Base-by-base conservation (phyloP, 169 alveolate species). In the Eimeria maxima region DNA sequence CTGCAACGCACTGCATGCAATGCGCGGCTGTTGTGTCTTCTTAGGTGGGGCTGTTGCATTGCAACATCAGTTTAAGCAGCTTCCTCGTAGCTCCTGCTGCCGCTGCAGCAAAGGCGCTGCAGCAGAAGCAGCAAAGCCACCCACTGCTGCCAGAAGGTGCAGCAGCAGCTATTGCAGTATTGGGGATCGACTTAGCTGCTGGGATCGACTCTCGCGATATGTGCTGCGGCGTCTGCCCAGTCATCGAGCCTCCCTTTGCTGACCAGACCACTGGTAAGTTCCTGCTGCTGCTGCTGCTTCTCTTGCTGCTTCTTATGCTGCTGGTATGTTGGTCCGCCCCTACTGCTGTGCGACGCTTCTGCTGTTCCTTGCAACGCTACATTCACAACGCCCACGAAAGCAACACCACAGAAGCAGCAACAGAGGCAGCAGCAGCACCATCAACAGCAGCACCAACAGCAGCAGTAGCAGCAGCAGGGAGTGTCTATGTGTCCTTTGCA, bases 101-200 rank as follows among this genome's bases (percentile, higher is more conserved):
- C 6, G 89, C 89, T 55, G 65, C 89, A 47, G 89, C 89, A 78
- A 65, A n/a, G 4, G 69, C 60, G 45, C 65, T 8, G 60, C 89
- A 73, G 84, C 45, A 33, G 89, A 16, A 38, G 89, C 89, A 44
- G 89, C 60, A 78, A 33, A 16, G 47, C 42, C 89, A 78, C 24
- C 89, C 89, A 5, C 89, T 78, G 89, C 89, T 78, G 14, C 89
- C 89, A 42, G 89, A 38, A 78, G 89, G 89, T 8, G 89, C 60
- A 78, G 60, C 89, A 38, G 38, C 65, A 18, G 89, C 38, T 13
- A 1, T 78, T 33, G 89, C 11, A 47, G 69, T 78, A 42, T 44
- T n/a, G 10, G 89, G 89, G 44, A 42, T 38, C 69, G 89, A 78
- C 5, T 47, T 33, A 65, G 65, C 65, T 2, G 6, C 29, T 11